These are phyloP conservation scores for Hyaloperonospora brassicae DNA, from an alignment of 352 stramenopile genomes.

Conservation along the genomic window DNA sequence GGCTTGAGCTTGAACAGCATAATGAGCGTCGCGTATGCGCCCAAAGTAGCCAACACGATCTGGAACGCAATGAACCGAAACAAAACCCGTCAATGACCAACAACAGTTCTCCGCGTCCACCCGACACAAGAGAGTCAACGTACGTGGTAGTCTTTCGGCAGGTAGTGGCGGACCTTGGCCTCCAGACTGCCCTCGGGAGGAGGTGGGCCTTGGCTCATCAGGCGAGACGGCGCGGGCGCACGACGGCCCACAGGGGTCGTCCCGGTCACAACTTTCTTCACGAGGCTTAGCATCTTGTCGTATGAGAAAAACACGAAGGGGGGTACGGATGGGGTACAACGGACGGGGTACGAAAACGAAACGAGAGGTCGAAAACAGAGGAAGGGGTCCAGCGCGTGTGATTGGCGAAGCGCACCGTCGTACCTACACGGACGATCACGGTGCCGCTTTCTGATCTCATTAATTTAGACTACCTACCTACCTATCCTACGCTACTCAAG, in stretches of 20 bases:
- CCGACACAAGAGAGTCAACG: slow-evolving; percentile 6
- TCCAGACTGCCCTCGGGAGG: slow-evolving; percentile 63
- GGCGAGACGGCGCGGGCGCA: slow-evolving; percentile 48
- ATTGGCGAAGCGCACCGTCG: slow-evolving; percentile 1
- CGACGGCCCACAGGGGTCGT: slow-evolving; percentile 36
- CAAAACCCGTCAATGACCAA: slow-evolving; percentile 5
- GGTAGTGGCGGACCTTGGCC: slow-evolving; percentile 76
- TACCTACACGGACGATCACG: slow-evolving; percentile 1
- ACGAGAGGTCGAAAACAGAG: slow-evolving; percentile 15
- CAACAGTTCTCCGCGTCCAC: not conserved
- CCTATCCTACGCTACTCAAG: not conserved
- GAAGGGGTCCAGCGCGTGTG: too few species aligned
- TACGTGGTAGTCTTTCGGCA: slow-evolving; percentile 84
- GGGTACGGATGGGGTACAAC: too few species aligned
- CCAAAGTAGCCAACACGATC: slow-evolving; percentile 80
- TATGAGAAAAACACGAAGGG: slow-evolving; percentile 1
- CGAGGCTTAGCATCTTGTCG: slow-evolving; percentile 59
- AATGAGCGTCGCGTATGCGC: slow-evolving; percentile 72
- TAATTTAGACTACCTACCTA: slow-evolving; percentile 5
- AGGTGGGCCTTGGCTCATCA: slow-evolving; percentile 69
- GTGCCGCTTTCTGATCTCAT: not conserved
- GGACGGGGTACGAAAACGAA: slow-evolving; percentile 3
- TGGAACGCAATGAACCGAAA: slow-evolving; percentile 13
- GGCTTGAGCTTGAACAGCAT: slow-evolving; percentile 82
- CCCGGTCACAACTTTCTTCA: slow-evolving; percentile 58